phyloP scores from a whole-genome alignment of 2,329 filamentous ascomycete species.

The Huntiella bhutanensis region DNA sequence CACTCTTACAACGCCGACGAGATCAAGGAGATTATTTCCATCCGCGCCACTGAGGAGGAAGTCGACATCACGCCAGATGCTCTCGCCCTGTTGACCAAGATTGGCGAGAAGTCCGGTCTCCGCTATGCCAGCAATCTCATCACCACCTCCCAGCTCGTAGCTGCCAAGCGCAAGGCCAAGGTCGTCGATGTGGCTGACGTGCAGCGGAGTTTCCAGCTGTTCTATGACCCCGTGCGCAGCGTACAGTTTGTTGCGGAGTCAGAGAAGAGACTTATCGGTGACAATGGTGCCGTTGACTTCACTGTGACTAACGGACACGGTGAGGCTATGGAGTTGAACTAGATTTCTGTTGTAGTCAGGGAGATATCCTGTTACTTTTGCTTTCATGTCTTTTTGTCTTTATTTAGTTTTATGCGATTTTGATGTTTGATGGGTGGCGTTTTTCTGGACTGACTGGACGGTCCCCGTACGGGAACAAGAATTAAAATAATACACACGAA shows the following conservation, averaged over 20 bases:
- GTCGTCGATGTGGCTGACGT: slow-evolving; percentile 77
- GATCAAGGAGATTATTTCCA: slow-evolving; percentile 78
- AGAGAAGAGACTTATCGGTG: slow-evolving; percentile 82
- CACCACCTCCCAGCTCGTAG: slow-evolving; percentile 76
- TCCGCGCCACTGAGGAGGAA: slow-evolving; percentile 89
- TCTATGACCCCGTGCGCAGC: slow-evolving; percentile 77
- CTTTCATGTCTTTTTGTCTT: slow-evolving; percentile 4
- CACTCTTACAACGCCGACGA: slow-evolving; percentile 67
- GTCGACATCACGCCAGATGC: slow-evolving; percentile 81
- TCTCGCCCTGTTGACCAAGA: slow-evolving; percentile 82
- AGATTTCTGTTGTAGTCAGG: slow-evolving; percentile 10
- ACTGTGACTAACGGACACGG: slow-evolving; percentile 34
- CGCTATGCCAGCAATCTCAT: slow-evolving; percentile 97
- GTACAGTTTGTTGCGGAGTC: slow-evolving; percentile 80
- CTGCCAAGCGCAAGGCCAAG: slow-evolving; percentile 67
- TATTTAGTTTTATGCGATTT: slow-evolving; percentile 5
- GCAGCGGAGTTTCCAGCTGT: slow-evolving; percentile 79
- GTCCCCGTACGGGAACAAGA: slow-evolving; percentile 8
- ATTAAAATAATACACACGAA: slow-evolving; percentile 11
- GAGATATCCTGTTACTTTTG: not conserved
- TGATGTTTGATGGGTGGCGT: slow-evolving; percentile 10
- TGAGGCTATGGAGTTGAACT: slow-evolving; percentile 29
- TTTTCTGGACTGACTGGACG: slow-evolving; percentile 2
- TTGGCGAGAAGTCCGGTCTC: slow-evolving; percentile 78
- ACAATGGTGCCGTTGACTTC: slow-evolving; percentile 65